Evolutionary conservation across 2,329 filamentous ascomycete species (phyloP), one percentile per base, ranked within the genome.

Genomic region (Colletotrichum theobromicola): DNA sequence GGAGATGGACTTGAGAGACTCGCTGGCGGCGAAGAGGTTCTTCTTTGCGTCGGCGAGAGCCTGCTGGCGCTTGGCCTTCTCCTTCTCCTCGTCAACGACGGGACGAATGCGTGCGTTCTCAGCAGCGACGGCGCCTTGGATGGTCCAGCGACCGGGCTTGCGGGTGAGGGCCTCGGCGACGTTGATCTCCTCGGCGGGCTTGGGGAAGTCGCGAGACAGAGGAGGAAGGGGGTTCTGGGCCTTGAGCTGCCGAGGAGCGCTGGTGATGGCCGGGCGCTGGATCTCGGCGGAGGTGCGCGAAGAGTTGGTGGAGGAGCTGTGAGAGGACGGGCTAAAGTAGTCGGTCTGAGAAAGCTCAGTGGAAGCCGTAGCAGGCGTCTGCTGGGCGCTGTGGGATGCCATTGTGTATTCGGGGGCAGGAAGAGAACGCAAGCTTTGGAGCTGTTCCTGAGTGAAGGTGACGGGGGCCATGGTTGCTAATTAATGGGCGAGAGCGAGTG

Each of bases 21-120:
- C 79, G 68, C 83, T 82, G 35, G 83, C 83, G 61, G 83, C 83
- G 18, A 87, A 83, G 18, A 90, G 81, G 37, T 88, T 83, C 74
- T 79, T 82, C 84, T 90, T 91, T 32, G 84, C 84, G 42, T 84
- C 83, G 67, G 88, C 87, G 50, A 90, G 83, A 60, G 86, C 84
- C 73, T 80, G 80, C 18, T 81, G 80, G 50, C 83, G 81, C 72
- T 81, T 80, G 60, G 84, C 84, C 60, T 82, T 80, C 72, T 82
- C 79, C 46, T 81, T 76, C 57, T 77, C 75, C 72, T 76, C 77
- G 74, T 80, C 82, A 69, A 79, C 74, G 32, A 79, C 78, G 75
- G 75, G 62, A 62, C 72, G 58, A 61, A 80, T 73, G 76, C 79
- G 79, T 67, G 83, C 60, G 34, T 62, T 62, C 32, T 42, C 80